Evolutionary conservation across 2,329 filamentous ascomycete genomes (phyloP), one percentile per base, ranked within the genome.

Genomic region (Pseudopithomyces chartarum): DNA sequence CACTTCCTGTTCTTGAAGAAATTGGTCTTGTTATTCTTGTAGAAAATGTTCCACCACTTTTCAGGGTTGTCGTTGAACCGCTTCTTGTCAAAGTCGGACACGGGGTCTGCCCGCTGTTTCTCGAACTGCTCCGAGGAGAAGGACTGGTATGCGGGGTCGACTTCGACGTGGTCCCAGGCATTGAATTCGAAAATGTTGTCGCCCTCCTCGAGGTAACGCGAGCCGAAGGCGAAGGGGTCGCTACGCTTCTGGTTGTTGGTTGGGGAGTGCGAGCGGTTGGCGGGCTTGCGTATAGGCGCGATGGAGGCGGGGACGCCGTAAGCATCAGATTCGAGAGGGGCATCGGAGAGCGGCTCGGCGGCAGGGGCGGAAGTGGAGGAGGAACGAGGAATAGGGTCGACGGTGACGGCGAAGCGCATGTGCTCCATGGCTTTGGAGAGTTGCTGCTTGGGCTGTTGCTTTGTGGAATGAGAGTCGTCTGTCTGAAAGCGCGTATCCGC

Each of bases 1-100:
- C 95, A 99, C 75, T 98, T 98, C 62, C 95, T 86, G 73, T 99
- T 90, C 79, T 99, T 99, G 86, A 99, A 99, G 79, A 99, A 99
- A 73, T 98, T 98, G 68, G 89, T 86, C 19, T 90, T 91, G 78
- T 99, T 98, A 80, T 98, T 97, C 79, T 95, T 93, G 82, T 99
- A 99, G 79, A 99, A 99, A 54, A 90, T 80, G 71, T 99, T 95
- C 95, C 95, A 99, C 91, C 92, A 98, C 76, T 92, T 96, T 60
- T 91, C 93, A 0, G 95, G 95, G 63, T 96, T 86, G 44, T 84
- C 81, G 74, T 97, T 98, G 82, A 97, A 97, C 64, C 92, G 90
- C 67, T 88, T 85, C 76, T 92, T 92, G 77, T 99, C 93, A 81
- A 96, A 97, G 60, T 97, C 92, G 42, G 89, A 93, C 48, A 97